Percentiles rank a stretch among this genome's conserved stretches.
Conservation (phyloP, 768 basidiomycete species). For the Tulasnella sp. region DNA sequence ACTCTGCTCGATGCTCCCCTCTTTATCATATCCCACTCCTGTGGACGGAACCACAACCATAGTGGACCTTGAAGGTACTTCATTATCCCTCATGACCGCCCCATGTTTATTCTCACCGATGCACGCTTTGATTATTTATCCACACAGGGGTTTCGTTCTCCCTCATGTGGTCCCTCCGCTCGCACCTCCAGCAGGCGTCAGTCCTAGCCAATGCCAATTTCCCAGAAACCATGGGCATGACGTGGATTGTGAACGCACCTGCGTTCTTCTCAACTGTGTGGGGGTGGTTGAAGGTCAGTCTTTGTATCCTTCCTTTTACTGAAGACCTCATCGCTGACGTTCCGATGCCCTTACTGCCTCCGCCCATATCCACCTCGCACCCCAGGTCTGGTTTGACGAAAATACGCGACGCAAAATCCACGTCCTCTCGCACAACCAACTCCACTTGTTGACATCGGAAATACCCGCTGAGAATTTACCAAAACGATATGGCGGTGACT, state of each 20-base stretch:
- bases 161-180: slow-evolving; percentile 69
- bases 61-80: slow-evolving; percentile 45
- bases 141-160: slow-evolving; percentile 54
- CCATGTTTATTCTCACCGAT: too few relatives aligned
- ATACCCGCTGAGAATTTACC: slow-evolving; percentile 61
- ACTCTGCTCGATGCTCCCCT: slow-evolving; percentile 28
- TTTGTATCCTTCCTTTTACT: background rate
- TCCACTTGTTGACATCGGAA: slow-evolving; percentile 52
- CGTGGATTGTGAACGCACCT: slow-evolving; percentile 71
- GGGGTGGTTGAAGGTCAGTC: slow-evolving; percentile 74
- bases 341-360: background rate
- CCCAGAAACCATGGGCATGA: slow-evolving; percentile 54
- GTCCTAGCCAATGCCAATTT: slow-evolving; percentile 77
- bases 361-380: background rate
- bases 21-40: slow-evolving; percentile 18
- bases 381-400: slow-evolving; percentile 77
- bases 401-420: slow-evolving; percentile 77
- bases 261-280: slow-evolving; percentile 82
- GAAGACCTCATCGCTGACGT: slow-evolving; percentile 23
- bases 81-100: background rate
- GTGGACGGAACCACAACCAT: slow-evolving; percentile 18
- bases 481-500: slow-evolving; percentile 68
- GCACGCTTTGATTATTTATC: slow-evolving; percentile 55
- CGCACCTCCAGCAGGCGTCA: slow-evolving; percentile 75
- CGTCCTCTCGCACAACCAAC: slow-evolving; percentile 50